phyloP scores from a whole-genome alignment of 148 eudicot species.

The Rhododendron henanense region DNA sequence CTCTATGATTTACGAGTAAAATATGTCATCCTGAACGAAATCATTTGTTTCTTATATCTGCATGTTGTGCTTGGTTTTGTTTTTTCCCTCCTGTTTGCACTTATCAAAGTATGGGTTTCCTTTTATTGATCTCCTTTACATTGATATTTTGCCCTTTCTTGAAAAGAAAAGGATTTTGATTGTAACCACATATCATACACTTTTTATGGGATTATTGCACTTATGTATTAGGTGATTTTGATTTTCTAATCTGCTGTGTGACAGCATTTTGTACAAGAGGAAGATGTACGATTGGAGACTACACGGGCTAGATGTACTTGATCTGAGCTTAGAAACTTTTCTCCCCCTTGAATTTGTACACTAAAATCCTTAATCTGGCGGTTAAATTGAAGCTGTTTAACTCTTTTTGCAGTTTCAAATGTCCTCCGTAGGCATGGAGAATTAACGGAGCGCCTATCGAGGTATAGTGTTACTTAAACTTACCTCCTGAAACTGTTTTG shows the following conservation, averaged over 20 bases:
- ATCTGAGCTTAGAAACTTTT: neutral
- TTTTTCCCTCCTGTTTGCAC: neutral
- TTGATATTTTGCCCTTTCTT: neutral
- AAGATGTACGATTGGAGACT: constrained; percentile 54
- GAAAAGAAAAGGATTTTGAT: neutral
- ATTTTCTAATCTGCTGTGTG: neutral
- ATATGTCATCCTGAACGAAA: neutral
- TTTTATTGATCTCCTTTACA: neutral
- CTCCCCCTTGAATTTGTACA: neutral
- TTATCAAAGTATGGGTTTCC: neutral
- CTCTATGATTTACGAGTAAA: neutral
- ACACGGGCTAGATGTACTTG: constrained; percentile 70
- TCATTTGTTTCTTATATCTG: neutral
- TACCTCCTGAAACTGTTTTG: neutral
- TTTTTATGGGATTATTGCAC: neutral
- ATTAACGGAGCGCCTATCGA: constrained; percentile 79
- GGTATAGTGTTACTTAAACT: constrained; percentile 31
- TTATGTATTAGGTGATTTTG: neutral
- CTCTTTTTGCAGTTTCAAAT: constrained; percentile 57
- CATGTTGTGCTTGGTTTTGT: neutral
- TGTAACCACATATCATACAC: neutral
- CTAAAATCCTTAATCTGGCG: neutral
- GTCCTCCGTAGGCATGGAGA: constrained; percentile 77
- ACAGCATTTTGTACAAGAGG: constrained; percentile 53
- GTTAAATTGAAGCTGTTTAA: neutral